These are phyloP conservation scores for Fragosphaeria purpurea DNA, from an alignment of 2,329 filamentous ascomycete species.

Conservation along the genomic window DNA sequence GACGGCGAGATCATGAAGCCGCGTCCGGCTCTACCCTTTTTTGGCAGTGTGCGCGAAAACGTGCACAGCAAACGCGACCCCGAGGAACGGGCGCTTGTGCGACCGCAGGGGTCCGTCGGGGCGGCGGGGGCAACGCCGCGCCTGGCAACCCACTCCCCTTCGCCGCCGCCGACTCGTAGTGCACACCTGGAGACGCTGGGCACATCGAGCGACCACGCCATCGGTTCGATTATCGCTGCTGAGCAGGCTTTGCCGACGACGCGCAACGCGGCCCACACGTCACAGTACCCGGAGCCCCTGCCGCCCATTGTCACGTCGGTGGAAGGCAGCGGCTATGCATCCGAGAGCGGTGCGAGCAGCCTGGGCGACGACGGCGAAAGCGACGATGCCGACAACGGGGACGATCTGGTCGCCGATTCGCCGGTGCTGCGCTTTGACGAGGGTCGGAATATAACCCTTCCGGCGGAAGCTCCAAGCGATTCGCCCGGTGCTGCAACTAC, in stretches of 20 bases:
- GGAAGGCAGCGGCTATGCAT: constrained; percentile 54
- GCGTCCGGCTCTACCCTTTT: constrained; percentile 62
- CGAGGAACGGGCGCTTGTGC: constrained; percentile 48
- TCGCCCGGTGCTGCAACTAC: not conserved
- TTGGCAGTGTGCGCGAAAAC: constrained; percentile 62
- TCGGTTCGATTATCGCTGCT: constrained; percentile 45
- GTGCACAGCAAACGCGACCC: constrained; percentile 38
- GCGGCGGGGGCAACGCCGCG: constrained; percentile 13
- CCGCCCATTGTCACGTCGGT: constrained; percentile 62
- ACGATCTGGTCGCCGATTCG: not conserved
- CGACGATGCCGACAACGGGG: not conserved
- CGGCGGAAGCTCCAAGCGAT: constrained; percentile 1
- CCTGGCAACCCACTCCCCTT: no score
- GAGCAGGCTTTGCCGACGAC: constrained; percentile 38
- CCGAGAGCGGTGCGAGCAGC: constrained; percentile 37
- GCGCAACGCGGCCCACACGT: constrained; percentile 44
- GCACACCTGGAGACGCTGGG: constrained; percentile 26
- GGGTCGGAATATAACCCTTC: constrained; percentile 9
- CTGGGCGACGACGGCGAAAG: constrained; percentile 16
- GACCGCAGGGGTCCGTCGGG: constrained; percentile 25
- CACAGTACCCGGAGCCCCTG: constrained; percentile 52
- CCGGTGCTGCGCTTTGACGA: constrained; percentile 14
- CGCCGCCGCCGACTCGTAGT: constrained; percentile 18
- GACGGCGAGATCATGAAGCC: constrained; percentile 64
- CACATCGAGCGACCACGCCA: constrained; percentile 48